phyloP scores from a whole-genome alignment of 306 rosid species.

The Carpinus viminea region DNA sequence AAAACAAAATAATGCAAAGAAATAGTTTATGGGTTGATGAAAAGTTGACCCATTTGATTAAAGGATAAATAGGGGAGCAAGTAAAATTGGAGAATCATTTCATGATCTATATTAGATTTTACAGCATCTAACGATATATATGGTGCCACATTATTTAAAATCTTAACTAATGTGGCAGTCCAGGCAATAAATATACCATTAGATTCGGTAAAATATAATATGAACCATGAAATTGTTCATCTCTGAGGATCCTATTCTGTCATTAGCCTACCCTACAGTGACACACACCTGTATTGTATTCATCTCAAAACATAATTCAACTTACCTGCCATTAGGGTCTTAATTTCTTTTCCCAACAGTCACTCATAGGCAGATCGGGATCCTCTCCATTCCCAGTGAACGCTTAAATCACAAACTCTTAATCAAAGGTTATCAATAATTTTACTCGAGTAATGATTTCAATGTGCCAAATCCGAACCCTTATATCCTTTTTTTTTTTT shows the following conservation, averaged over 20 bases:
- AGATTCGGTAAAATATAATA: no score
- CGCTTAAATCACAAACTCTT: background rate
- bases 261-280: no score
- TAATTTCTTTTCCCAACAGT: background rate
- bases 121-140: no score
- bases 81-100: no score
- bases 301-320: background rate
- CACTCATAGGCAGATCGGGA: background rate
- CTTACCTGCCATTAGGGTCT: background rate
- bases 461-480: background rate
- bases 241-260: no score
- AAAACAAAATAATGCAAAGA: background rate
- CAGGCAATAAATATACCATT: no score
- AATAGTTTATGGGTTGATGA: background rate
- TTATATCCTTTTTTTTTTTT: background rate
- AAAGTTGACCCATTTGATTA: background rate
- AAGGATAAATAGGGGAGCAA: background rate
- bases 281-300: background rate
- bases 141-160: no score
- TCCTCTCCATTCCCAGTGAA: no score
- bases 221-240: no score
- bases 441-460: background rate
- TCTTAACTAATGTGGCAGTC: no score
- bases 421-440: background rate
- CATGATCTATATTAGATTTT: no score